Conservation (phyloP, 2,329 filamentous ascomycete species). For the Botrytis porri region DNA sequence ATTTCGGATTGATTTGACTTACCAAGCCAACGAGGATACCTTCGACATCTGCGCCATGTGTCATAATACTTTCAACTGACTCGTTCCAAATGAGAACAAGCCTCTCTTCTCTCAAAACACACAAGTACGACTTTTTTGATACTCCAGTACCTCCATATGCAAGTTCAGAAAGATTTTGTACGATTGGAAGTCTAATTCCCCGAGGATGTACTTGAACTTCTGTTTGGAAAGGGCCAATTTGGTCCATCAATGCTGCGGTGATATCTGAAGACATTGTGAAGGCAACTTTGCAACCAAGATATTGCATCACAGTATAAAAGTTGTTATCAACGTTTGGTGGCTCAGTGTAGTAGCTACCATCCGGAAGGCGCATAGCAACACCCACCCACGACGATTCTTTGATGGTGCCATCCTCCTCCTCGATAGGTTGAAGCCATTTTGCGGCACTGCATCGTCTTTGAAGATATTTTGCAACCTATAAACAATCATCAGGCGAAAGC, state of each 20-base stretch:
- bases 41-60: conserved; percentile 27
- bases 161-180: conserved; percentile 51
- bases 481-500: neutral
- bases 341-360: conserved; percentile 25
- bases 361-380: conserved; percentile 24
- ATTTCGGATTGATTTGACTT: neutral
- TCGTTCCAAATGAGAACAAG: conserved; percentile 29
- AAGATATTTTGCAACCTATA: conserved; percentile 25
- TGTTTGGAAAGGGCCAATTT: conserved; percentile 27
- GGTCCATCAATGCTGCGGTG: conserved; percentile 39
- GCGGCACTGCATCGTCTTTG: conserved; percentile 23
- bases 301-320: conserved; percentile 22
- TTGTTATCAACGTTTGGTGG: conserved; percentile 22
- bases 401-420: conserved; percentile 22
- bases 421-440: conserved; percentile 24
- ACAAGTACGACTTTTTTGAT: conserved; percentile 23
- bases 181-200: conserved; percentile 37
- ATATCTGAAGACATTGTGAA: conserved; percentile 50
- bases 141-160: conserved; percentile 28
- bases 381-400: conserved; percentile 23
- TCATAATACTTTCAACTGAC: conserved; percentile 28
- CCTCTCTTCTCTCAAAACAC: conserved; percentile 27
- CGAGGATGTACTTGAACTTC: conserved; percentile 23
- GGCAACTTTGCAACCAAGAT: conserved; percentile 37
- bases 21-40: conserved; percentile 26